Evolutionary conservation across 345 rosid species (phyloP), one percentile per base, ranked within the genome.

Genomic region (Rhodomyrtus tomentosa): DNA sequence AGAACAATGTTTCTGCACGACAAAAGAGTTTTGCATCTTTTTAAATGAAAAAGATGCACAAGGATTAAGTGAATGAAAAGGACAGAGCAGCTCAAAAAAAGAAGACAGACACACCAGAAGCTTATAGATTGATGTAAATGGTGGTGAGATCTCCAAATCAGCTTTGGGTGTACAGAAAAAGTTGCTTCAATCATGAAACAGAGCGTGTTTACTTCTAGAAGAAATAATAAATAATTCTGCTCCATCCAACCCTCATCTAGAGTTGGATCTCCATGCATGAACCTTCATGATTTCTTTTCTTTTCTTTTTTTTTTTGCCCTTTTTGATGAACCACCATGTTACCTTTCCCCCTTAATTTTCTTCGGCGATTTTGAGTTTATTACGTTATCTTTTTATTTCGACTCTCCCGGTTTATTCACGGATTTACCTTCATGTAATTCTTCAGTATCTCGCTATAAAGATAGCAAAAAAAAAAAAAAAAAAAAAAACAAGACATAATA

Each of bases 21-120:
- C 38, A 68, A 24, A 68, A 42, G 76, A 68, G 76, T 68, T 38
- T 68, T 32, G 24, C 45, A 68, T 68, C 76, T 68, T 68, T 20
- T 32, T 32, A 16, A 6, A 16, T 32, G 18, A 52, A 40, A 82
- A 38, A 5, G 49, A 10, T 52, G 22, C 84, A 32, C 40, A 73
- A 38, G 84, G 62, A 7, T 53, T 7, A 15, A n/a, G 40, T 49
- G 54, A 86, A 13, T 18, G 93, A 90, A 85, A 86, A 53, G 87
- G 93, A 92, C 93, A 87, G 84, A 83, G 80, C 89, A 90, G 85
- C 94, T 86, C 86, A 82, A 87, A 85, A 85, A 85, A 85, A 84
- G 68, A 82, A 54, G 84, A 62, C 87, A 83, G 88, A 40, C 80
- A 89, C 92, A 81, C 87, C 89, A 82, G 92, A 86, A 83, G 88